Conservation (phyloP, 495 filamentous ascomycete genomes). For the Cudoniella acicularis region DNA sequence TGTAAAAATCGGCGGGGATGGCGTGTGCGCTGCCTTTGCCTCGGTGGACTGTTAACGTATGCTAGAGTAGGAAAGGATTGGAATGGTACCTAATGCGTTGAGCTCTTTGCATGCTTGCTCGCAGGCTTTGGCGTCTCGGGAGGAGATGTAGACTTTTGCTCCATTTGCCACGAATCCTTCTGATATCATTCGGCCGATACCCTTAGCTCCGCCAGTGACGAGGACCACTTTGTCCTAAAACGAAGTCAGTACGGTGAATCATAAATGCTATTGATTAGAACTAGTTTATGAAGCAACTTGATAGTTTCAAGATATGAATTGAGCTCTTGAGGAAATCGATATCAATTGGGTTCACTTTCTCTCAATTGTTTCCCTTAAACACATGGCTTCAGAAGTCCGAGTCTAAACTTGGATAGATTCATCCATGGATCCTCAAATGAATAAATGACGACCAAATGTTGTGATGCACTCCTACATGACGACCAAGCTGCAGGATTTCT, state of each 20-base stretch:
- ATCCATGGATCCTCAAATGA: too few species aligned
- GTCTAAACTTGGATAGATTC: too few species aligned
- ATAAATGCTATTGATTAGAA: too few species aligned
- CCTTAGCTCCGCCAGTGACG: conserved; percentile 52
- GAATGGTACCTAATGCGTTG: conserved; percentile 46
- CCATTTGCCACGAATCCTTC: conserved; percentile 76
- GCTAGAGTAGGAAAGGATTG: background rate
- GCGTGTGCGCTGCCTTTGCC: conserved; percentile 57
- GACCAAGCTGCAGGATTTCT: background rate
- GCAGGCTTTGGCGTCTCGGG: conserved; percentile 61
- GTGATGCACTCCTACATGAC: too few species aligned
- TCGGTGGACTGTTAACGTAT: background rate
- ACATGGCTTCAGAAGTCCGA: too few species aligned
- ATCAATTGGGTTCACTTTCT: too few species aligned
- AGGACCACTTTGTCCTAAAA: conserved; percentile 37
- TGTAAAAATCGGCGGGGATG: conserved; percentile 70
- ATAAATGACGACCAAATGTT: too few species aligned
- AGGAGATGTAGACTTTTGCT: conserved; percentile 80
- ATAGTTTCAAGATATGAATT: too few species aligned
- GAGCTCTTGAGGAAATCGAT: too few species aligned
- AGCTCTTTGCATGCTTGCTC: conserved; percentile 55
- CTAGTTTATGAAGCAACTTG: too few species aligned
- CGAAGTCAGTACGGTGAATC: background rate
- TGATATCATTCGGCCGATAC: conserved; percentile 74
- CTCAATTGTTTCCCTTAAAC: too few species aligned